A percentile compares a stretch with the other conserved stretches of the same genome.
Evolutionary conservation across 768 basidiomycete genomes (phyloP).

Genomic region (Vararia minispora): DNA sequence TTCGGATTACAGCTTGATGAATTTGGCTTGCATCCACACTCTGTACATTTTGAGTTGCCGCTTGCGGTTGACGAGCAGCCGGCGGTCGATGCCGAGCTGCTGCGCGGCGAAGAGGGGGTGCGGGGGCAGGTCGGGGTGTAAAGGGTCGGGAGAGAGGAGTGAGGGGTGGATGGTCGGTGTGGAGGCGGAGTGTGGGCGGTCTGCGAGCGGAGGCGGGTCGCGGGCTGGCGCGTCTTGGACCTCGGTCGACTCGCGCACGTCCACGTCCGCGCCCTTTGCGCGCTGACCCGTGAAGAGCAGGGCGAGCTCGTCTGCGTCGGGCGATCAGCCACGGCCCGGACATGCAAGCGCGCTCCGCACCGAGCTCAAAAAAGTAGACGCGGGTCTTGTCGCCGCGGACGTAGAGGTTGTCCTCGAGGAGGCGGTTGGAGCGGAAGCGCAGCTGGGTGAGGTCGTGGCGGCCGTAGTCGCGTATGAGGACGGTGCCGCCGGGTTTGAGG

Average conservation of each 20-base stretch:
- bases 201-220: no score
- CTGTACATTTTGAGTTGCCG: conserved; percentile 95
- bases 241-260: conserved; percentile 21
- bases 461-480: conserved; percentile 90
- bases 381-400: conserved; percentile 94
- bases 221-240: conserved; percentile 24
- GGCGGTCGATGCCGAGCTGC: conserved; percentile 81
- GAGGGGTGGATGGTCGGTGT: conserved; percentile 2
- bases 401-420: conserved; percentile 92
- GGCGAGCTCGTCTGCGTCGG: conserved; percentile 57
- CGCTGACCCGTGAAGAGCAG: conserved; percentile 64
- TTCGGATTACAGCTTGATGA: conserved; percentile 41
- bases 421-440: conserved; percentile 77
- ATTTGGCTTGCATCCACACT: conserved; percentile 89
- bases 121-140: conserved; percentile 21
- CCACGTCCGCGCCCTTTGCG: conserved; percentile 21
- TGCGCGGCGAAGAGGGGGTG: conserved; percentile 69
- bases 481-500: conserved; percentile 78
- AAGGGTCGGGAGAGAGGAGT: conserved; percentile 22
- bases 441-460: conserved; percentile 91
- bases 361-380: conserved; percentile 92
- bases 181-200: no score
- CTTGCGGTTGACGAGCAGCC: conserved; percentile 89
- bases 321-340: neutral
- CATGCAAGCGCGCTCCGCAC: conserved; percentile 24